Conservation (phyloP, 345 rosid genomes). For the Fremontodendron californicum region DNA sequence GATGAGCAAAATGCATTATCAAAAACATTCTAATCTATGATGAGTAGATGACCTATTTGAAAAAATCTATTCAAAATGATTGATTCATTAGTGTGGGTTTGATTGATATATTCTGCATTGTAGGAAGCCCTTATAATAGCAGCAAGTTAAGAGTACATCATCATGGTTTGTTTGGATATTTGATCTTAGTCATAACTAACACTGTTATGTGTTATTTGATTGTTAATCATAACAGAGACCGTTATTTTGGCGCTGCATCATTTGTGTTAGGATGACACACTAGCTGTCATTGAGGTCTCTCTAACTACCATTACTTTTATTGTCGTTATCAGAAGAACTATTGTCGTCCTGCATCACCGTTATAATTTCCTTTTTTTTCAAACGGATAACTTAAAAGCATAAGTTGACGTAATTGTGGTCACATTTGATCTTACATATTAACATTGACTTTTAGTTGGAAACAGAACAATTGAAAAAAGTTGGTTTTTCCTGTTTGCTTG, state of each 20-base stretch:
- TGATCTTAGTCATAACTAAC: neutral
- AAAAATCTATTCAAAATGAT: neutral
- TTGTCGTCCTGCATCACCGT: neutral
- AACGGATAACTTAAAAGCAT: neutral
- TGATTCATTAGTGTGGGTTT: neutral
- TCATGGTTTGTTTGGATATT: neutral
- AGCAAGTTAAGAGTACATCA: neutral
- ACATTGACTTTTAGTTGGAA: neutral
- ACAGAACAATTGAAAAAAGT: neutral
- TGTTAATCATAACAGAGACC: neutral
- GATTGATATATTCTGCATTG: neutral
- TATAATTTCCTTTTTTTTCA: constrained; percentile 7
- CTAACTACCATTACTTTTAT: neutral
- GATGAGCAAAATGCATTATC: neutral
- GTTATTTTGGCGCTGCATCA: neutral
- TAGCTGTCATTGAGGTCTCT: neutral
- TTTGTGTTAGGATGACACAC: neutral
- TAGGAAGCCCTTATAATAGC: neutral
- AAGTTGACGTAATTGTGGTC: neutral
- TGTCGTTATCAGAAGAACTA: neutral
- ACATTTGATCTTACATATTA: neutral
- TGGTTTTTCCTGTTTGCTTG: neutral
- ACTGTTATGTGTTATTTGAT: neutral
- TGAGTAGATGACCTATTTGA: neutral
- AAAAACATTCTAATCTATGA: neutral